Conservation (phyloP, 1,139 yeast genomes). For the Magnusiomyces fungicola region DNA sequence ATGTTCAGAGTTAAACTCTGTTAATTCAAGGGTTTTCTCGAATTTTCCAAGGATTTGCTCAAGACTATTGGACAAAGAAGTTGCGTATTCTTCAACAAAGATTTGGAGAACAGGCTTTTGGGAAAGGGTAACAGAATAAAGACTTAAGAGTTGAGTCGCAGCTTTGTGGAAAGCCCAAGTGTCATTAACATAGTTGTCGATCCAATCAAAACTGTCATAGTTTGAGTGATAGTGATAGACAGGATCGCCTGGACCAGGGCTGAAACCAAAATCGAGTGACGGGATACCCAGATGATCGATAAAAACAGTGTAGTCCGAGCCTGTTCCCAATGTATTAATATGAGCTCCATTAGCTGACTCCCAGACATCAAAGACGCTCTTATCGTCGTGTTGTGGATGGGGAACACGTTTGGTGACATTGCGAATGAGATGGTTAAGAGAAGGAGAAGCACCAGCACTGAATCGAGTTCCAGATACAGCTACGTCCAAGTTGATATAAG, state of each 20-base stretch:
- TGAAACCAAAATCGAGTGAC: conserved; percentile 51
- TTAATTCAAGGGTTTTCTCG: neutral
- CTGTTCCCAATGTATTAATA: conserved; percentile 50
- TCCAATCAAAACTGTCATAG: conserved; percentile 64
- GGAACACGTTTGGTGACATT: conserved; percentile 37
- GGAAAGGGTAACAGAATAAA: conserved; percentile 40
- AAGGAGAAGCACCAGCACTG: conserved; percentile 44
- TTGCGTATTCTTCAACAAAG: conserved; percentile 40
- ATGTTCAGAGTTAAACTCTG: neutral
- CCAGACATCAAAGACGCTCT: conserved; percentile 54
- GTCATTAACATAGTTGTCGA: conserved; percentile 52
- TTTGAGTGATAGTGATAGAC: conserved; percentile 65
- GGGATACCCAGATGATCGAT: conserved; percentile 62
- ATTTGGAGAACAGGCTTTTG: conserved; percentile 42
- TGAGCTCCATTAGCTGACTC: conserved; percentile 32
- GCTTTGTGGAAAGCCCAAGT: conserved; percentile 50
- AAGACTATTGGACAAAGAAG: conserved; percentile 20
- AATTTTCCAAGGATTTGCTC: conserved; percentile 20
- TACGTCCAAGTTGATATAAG: conserved; percentile 58
- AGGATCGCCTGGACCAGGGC: conserved; percentile 37
- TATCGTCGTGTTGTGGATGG: conserved; percentile 37
- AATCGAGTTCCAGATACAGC: conserved; percentile 49
- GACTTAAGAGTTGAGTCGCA: conserved; percentile 45
- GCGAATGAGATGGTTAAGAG: conserved; percentile 39
- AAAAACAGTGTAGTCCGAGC: conserved; percentile 63